Evolutionary conservation across 495 filamentous ascomycete species (phyloP), one percentile per base, ranked within the genome.

Genomic region (Hypomontagnella submonticulosa): DNA sequence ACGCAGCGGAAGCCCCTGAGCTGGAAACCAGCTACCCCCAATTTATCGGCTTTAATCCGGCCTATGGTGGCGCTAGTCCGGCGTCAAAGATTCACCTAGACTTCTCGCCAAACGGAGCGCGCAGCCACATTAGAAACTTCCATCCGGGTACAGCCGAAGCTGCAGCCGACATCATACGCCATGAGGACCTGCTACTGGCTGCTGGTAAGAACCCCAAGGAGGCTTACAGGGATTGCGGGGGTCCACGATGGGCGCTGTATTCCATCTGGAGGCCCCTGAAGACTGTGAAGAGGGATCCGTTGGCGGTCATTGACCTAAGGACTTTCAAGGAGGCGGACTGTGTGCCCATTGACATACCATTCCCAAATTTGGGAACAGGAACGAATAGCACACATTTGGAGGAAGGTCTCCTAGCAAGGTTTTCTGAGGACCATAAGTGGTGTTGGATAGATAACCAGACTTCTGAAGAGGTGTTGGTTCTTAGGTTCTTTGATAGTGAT

Each of bases 401-500:
- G 9, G 48, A 54, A 41, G 12, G 50, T 42, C 36, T 54, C 37
- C 3, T 54, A 10, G 19, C 15, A 32, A 42, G 36, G 30, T 42
- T 41, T 12, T 54, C 50, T 10, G 50, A 41, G 0, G 27, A n/a
- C 1, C 50, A 54, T 16, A 54, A 42, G 50, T 54, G 50, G 50
- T 37, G 30, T 15, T 54, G 50, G 34, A 41, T 54, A 15, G 36
- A 54, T 7, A 42, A 42, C n/a, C 50, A 42, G 37, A 54, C 34
- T n/a, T 36, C 37, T 32, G 36, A 54, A 15, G 50, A 42, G 11
- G 50, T 42, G 19, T 54, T 54, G 19, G 20, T 54, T 5, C 18
- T 54, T 6, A 54, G 20, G 20, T 42, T 54, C 50, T 54, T 54
- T 15, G 50, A 54, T 42, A 54, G 50, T 32, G 50, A 54, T 16